Conservation (phyloP, 495 filamentous ascomycete genomes). For the Neurospora sp. region DNA sequence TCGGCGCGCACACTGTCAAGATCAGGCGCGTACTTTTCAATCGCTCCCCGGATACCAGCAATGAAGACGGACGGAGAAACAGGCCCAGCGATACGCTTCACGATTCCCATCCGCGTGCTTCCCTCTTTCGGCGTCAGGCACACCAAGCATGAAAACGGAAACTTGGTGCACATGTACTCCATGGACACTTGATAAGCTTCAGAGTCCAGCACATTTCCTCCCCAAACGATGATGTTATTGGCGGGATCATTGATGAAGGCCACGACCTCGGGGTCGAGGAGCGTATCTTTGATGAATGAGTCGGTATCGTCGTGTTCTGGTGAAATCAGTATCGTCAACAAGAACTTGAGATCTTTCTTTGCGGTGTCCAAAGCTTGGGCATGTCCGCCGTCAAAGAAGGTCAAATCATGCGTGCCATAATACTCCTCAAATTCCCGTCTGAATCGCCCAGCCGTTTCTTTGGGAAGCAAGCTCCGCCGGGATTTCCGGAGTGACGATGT, state of each 20-base stretch:
- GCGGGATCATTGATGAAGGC: constrained; percentile 58
- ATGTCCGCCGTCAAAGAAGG: constrained; percentile 78
- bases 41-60: constrained; percentile 57
- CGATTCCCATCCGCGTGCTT: constrained; percentile 75
- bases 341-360: constrained; percentile 82
- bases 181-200: constrained; percentile 87
- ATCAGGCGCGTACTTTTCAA: constrained; percentile 57
- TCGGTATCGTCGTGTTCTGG: constrained; percentile 90
- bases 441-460: constrained; percentile 81
- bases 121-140: constrained; percentile 73
- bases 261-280: constrained; percentile 64
- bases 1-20: constrained; percentile 57
- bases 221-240: constrained; percentile 81
- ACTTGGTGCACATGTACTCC: constrained; percentile 76
- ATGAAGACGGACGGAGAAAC: constrained; percentile 56
- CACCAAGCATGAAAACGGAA: constrained; percentile 76
- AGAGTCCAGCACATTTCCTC: constrained; percentile 78
- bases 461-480: constrained; percentile 65
- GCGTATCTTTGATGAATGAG: constrained; percentile 71
- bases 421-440: constrained; percentile 90
- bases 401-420: constrained; percentile 58
- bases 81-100: constrained; percentile 63
- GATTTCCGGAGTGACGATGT: constrained; percentile 39
- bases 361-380: constrained; percentile 80
- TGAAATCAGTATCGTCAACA: constrained; percentile 74